Conservation (phyloP, 139 green algal species). For the Chlorella ohadii region DNA sequence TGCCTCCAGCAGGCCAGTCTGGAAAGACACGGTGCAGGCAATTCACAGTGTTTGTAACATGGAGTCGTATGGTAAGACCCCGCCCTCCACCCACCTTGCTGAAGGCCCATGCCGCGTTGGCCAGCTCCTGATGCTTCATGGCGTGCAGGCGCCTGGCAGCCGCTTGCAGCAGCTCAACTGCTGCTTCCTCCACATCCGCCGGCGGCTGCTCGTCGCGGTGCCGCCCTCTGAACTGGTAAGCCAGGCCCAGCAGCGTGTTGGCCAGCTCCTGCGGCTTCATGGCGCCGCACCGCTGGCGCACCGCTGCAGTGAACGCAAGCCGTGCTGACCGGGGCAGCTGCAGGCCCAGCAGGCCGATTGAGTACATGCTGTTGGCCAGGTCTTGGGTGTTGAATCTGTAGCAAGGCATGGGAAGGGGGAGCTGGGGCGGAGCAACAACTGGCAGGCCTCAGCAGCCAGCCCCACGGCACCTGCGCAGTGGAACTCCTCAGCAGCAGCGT, state of each 20-base stretch:
- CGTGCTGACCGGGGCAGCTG: not conserved
- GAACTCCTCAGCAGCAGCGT: too few relatives aligned
- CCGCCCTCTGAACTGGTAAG: not conserved
- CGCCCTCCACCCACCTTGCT: conserved; percentile 11
- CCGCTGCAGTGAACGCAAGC: not conserved
- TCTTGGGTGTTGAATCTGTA: conserved; percentile 8
- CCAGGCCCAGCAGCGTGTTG: not conserved
- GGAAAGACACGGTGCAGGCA: too few relatives aligned
- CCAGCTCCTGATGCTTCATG: conserved; percentile 1
- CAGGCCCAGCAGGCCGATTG: not conserved
- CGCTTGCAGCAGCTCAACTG: not conserved
- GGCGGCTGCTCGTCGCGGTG: not conserved
- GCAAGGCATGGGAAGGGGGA: too few relatives aligned
- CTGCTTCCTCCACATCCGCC: not conserved
- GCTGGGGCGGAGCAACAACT: too few relatives aligned
- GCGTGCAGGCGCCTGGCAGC: not conserved
- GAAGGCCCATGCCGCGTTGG: conserved; percentile 8
- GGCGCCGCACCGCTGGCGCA: not conserved
- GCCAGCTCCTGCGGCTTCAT: conserved; percentile 11
- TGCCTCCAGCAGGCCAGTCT: too few relatives aligned
- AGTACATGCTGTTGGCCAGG: not conserved
- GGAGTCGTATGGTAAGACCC: too few relatives aligned
- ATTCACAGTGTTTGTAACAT: too few relatives aligned
- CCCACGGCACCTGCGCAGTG: too few relatives aligned
- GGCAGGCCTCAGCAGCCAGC: too few relatives aligned